Evolutionary conservation across 208 protist genomes (phyloP), one percentile per base, ranked within the genome.

Genomic region (Trypanosoma scelopori): DNA sequence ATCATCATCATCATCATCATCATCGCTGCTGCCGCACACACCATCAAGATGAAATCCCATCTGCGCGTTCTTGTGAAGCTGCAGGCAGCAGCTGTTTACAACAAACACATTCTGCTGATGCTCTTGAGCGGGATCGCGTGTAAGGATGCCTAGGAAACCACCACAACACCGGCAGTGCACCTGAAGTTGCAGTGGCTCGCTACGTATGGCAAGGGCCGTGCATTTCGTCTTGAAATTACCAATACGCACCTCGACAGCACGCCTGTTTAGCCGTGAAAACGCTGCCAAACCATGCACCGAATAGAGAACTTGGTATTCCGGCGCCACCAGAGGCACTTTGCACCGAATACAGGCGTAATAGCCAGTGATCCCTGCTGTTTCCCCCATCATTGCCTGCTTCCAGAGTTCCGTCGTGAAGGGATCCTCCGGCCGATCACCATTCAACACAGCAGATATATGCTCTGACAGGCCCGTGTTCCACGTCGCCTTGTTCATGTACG

Each of bases 341-440:
- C 89, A 94, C 25, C 89, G 85, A 51, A 88, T 66, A 64, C 89
- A 94, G 1, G 78, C 81, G 61, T 90, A 94, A 64, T 86, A 91
- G 42, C 89, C 85, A 28, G 67, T 50, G 23, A 53, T 60, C 16
- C 32, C 28, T 16, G 16, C 25, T 32, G 32, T 42, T 60, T 71
- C 56, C 41, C n/a, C 42, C 22, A 28, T 12, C n/a, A 46, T 73
- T 22, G 73, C 69, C 55, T 91, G 79, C 47, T 67, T 76, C 88
- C 85, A 91, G 18, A 94, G 66, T 37, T 73, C 35, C 6, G 75
- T 90, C 5, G 79, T 80, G 73, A 83, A 87, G n/a, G 88, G 84
- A 7, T 81, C 55, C 61, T 94, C 88, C 18, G 92, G 46, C 39
- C 35, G 20, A 13, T 66, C 22, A 3, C 88, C 85, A n/a, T 87